A percentile compares a stretch with the other conserved stretches of the same genome.
Conservation (phyloP, 495 filamentous ascomycete genomes). For the Staphylotrichum tortipilum region DNA sequence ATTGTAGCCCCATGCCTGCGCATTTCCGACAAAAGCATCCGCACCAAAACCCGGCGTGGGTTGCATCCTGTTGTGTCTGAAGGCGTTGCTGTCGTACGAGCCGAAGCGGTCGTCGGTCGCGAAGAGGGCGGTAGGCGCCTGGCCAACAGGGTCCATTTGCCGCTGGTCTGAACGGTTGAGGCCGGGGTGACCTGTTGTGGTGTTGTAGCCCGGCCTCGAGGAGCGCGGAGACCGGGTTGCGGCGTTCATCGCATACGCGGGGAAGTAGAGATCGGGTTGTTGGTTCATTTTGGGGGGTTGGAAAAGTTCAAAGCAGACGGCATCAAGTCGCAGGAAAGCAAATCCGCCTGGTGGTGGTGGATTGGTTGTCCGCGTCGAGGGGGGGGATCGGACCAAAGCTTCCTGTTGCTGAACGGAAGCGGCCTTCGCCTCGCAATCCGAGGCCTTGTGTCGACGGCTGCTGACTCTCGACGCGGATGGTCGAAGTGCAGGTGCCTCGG, state of each 20-base stretch:
- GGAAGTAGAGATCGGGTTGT: constrained; percentile 24
- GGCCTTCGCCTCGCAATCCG: neutral
- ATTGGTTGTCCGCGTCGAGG: neutral
- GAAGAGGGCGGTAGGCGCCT: constrained; percentile 30
- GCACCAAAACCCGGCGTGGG: constrained; percentile 31
- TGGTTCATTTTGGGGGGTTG: constrained; percentile 22
- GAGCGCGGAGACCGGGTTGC: constrained; percentile 37
- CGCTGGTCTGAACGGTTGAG: constrained; percentile 57
- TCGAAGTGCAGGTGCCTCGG: constrained; percentile 20
- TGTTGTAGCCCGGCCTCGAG: constrained; percentile 40
- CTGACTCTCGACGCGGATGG: constrained; percentile 2
- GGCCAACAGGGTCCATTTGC: constrained; percentile 32
- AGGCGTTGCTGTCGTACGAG: constrained; percentile 47
- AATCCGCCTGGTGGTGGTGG: neutral
- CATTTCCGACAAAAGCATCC: constrained; percentile 36
- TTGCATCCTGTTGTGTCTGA: constrained; percentile 55
- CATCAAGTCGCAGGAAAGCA: constrained; percentile 15
- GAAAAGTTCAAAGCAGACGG: constrained; percentile 16
- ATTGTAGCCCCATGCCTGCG: constrained; percentile 45
- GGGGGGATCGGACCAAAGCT: neutral
- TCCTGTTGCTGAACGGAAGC: neutral
- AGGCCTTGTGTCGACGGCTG: neutral
- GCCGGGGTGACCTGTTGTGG: constrained; percentile 54
- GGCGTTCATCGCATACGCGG: constrained; percentile 21
- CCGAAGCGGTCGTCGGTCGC: constrained; percentile 37